These are phyloP conservation scores for Coniochaeta sp. DNA, from an alignment of 2,329 filamentous ascomycete species.

Conservation along the genomic window DNA sequence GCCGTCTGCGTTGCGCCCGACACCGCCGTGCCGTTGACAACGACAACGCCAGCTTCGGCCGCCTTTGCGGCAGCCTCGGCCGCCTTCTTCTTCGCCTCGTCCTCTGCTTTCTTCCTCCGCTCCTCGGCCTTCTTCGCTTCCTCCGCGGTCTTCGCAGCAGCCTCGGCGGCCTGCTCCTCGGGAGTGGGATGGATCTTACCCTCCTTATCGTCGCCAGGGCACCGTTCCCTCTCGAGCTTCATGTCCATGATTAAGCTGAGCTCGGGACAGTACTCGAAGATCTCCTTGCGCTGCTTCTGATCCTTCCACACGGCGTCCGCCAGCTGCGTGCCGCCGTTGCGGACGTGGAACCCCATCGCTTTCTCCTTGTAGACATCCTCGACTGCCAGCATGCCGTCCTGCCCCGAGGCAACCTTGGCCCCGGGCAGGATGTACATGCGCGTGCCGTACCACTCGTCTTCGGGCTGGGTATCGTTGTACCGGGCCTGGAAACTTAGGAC, in stretches of 20 bases:
- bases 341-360: conserved; percentile 48
- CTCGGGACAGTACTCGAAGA: conserved; percentile 51
- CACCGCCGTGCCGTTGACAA: neutral
- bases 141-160: neutral
- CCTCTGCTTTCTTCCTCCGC: conserved; percentile 5
- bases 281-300: conserved; percentile 31
- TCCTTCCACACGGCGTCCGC: conserved; percentile 39
- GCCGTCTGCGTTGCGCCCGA: neutral
- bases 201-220: conserved; percentile 25
- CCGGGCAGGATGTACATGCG: conserved; percentile 39
- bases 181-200: conserved; percentile 14
- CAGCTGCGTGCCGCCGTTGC: conserved; percentile 32
- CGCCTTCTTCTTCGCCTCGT: conserved; percentile 1
- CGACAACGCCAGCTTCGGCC: neutral
- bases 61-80: conserved; percentile 1
- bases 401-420: conserved; percentile 35
- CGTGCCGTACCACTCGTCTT: conserved; percentile 49
- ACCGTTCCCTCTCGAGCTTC: conserved; percentile 44
- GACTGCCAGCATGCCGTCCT: conserved; percentile 36
- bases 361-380: conserved; percentile 41
- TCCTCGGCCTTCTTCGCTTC: conserved; percentile 3
- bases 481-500: conserved; percentile 41
- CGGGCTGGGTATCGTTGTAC: conserved; percentile 41
- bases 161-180: conserved; percentile 5
- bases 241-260: conserved; percentile 48